phyloP scores from a whole-genome alignment of 2,329 filamentous ascomycete genomes.

The Thielaviopsis musarum region DNA sequence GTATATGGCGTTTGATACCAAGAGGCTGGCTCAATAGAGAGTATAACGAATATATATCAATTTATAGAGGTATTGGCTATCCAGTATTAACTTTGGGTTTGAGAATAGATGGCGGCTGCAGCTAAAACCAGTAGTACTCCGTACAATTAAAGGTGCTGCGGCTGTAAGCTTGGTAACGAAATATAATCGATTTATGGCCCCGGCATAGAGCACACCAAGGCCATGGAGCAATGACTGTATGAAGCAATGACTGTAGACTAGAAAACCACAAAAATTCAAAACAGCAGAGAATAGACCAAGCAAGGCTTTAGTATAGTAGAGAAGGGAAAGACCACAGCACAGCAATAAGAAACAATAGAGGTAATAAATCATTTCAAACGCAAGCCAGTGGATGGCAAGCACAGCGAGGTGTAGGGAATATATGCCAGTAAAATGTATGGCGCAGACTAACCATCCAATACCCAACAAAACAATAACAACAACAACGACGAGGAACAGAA shows the following conservation, averaged over 20 bases:
- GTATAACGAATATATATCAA: too few relatives aligned
- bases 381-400: background rate
- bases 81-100: too few relatives aligned
- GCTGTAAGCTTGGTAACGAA: too few relatives aligned
- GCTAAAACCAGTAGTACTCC: too few relatives aligned
- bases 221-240: background rate
- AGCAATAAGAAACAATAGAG: background rate
- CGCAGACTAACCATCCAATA: background rate
- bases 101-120: too few relatives aligned
- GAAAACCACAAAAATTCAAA: background rate
- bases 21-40: too few relatives aligned
- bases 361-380: background rate
- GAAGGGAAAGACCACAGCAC: background rate
- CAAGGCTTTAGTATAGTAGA: background rate
- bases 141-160: too few relatives aligned
- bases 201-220: background rate
- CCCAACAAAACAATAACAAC: background rate
- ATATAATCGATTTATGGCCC: too few relatives aligned
- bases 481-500: background rate
- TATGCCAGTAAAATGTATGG: background rate
- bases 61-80: too few relatives aligned
- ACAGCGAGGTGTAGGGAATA: background rate
- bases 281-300: background rate
- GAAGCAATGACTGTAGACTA: background rate
- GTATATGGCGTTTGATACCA: background rate